Evolutionary conservation across 2,329 filamentous ascomycete genomes (phyloP).

Genomic region (Phialocephala subalpina): DNA sequence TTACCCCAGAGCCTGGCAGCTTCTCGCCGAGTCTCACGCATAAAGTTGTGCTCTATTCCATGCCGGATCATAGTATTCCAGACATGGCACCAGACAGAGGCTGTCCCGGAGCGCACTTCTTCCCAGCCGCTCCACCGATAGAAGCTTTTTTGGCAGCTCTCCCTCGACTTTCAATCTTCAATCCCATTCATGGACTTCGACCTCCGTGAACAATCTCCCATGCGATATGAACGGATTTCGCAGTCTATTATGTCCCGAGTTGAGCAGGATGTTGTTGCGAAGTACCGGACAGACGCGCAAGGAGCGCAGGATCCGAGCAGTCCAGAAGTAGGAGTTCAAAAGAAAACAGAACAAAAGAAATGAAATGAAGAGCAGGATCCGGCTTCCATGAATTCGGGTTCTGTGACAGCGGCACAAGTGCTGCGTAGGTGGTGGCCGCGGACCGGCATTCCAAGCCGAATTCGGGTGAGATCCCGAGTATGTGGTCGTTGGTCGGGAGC

Average conservation of each 20-base stretch:
- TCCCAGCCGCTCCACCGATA: background rate
- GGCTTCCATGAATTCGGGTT: background rate
- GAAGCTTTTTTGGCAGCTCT: background rate
- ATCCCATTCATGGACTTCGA: background rate
- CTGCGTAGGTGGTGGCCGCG: background rate
- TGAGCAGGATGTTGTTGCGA: background rate
- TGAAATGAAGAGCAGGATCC: background rate
- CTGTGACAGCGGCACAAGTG: constrained; percentile 7
- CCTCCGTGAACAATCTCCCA: background rate
- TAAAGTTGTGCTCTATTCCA: constrained; percentile 4
- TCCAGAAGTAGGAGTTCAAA: background rate
- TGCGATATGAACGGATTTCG: background rate
- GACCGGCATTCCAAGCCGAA: constrained; percentile 3
- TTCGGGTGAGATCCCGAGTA: constrained; percentile 8
- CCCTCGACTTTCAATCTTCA: background rate
- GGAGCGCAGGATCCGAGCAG: background rate
- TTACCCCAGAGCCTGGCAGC: constrained; percentile 5
- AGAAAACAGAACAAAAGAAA: background rate
- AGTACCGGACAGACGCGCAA: background rate
- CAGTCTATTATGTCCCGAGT: background rate
- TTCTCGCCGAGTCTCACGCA: background rate
- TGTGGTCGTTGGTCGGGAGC: constrained; percentile 20
- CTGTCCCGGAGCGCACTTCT: background rate
- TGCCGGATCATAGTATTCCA: background rate
- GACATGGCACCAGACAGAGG: background rate